Evolutionary conservation across 495 filamentous ascomycete genomes (phyloP).

Genomic region (Choiromyces venosus): DNA sequence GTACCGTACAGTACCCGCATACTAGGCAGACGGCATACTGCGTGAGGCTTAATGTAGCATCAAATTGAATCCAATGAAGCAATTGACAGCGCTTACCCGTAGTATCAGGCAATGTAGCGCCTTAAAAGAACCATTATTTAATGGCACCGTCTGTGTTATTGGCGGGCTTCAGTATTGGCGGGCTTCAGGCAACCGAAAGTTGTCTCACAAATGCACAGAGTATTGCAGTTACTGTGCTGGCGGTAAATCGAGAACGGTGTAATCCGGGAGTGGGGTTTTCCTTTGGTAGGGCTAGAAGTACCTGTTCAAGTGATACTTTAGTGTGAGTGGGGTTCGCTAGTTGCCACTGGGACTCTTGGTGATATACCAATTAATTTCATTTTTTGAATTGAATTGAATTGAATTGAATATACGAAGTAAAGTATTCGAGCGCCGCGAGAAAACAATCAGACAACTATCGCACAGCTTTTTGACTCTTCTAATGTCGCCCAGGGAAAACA

Average conservation of each 20-base stretch:
- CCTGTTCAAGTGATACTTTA: not conserved
- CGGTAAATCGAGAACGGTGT: not conserved
- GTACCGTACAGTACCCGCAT: too few relatives aligned
- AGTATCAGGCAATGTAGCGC: not conserved
- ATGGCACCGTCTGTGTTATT: not conserved
- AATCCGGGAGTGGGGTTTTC: not conserved
- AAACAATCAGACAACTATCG: not conserved
- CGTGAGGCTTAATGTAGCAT: not conserved
- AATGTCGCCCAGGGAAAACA: not conserved
- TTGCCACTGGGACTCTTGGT: not conserved
- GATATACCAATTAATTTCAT: not conserved
- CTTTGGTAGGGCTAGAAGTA: not conserved
- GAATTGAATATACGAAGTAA: not conserved
- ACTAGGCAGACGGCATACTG: not conserved
- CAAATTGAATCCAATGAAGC: not conserved
- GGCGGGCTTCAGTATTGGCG: too few relatives aligned
- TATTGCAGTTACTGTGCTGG: not conserved
- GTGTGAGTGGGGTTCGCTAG: not conserved
- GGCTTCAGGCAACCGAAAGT: not conserved
- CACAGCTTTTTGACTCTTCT: not conserved
- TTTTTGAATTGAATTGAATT: too few relatives aligned
- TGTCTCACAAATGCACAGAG: not conserved
- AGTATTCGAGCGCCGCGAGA: not conserved
- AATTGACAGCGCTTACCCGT: not conserved
- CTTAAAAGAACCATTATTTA: not conserved